Base-by-base conservation (phyloP, 345 rosid genomes). In the Leavenworthia alabamica region DNA sequence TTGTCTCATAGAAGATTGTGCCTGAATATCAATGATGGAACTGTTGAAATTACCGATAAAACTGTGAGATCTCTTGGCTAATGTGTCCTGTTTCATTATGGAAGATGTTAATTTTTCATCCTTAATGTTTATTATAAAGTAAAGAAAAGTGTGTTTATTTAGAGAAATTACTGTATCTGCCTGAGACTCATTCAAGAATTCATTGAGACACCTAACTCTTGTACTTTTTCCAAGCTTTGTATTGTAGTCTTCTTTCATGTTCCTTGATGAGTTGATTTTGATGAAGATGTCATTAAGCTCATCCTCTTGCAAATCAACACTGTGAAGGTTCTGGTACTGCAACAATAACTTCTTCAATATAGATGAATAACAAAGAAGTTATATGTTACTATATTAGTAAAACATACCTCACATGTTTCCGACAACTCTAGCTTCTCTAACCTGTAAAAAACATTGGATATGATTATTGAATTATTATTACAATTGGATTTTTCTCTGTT, bases 151-250 rank as follows among this genome's bases (percentile, higher is more conserved):
- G 28, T 49, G 37, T 27, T 40, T 15, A 39, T 67, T 46, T 22
- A 32, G 48, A 50, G 17, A 68, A 28, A 37, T 73, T 76, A 89
- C 93, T 80, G 66, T 72, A 54, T 89, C 86, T 37, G 80, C 74
- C 19, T 78, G 82, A 46, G 78, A 72, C 56, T 84, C 94, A 71
- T 79, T 66, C 72, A 88, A 70, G 70, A 80, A 68, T 39, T 88
- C 89, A 58, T 78, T 73, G 44, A 88, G 78, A 71, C 77, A 40
- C 59, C 65, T 81, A 70, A 32, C 60, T 56, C 75, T 81, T 62
- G 59, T 23, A 39, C 57, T 75, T 11, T 14, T 72, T 23, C 73
- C 71, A 29, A 26, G 41, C 61, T 62, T 62, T 64, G 17, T 59
- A n/a, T 37, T 52, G 39, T 53, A 54, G 55, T 56, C 60, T 24